Percentiles rank a stretch among this genome's conserved stretches.
phyloP scores from a whole-genome alignment of 352 stramenopile genomes.

The Phytophthora chlamydospora region DNA sequence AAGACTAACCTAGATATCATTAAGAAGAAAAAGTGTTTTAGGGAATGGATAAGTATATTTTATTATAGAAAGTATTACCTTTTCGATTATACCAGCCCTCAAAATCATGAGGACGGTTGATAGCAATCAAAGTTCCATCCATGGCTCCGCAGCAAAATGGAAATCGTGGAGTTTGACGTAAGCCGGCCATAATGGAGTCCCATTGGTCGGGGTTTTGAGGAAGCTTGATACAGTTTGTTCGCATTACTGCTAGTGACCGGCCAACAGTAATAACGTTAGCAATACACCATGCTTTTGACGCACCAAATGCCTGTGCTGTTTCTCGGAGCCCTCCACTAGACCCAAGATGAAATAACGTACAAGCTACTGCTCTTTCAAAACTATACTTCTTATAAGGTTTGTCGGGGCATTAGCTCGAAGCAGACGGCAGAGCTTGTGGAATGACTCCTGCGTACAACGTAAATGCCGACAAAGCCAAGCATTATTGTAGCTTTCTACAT shows the following conservation, averaged over 20 bases:
- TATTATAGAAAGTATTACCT: not conserved
- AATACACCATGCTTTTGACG: conserved; percentile 21
- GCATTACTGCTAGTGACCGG: conserved; percentile 1
- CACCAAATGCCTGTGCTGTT: conserved; percentile 14
- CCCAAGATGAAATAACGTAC: conserved; percentile 18
- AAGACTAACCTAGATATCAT: conserved; percentile 6
- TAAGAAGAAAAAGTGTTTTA: not conserved
- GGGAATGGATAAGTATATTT: too few relatives aligned
- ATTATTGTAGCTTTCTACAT: conserved; percentile 13
- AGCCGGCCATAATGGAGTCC: not conserved
- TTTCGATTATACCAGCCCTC: conserved; percentile 25
- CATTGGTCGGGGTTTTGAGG: not conserved
- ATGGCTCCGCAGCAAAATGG: conserved; percentile 16
- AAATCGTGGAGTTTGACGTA: conserved; percentile 1
- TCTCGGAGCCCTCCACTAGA: conserved; percentile 14
- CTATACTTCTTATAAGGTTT: conserved; percentile 17
- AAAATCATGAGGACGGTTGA: conserved; percentile 8
- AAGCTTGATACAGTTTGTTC: conserved; percentile 1
- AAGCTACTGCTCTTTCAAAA: conserved; percentile 19
- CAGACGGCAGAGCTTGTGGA: conserved; percentile 11
- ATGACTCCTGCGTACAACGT: conserved; percentile 16
- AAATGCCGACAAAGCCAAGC: conserved; percentile 21
- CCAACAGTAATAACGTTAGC: conserved; percentile 12
- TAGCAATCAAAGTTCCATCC: conserved; percentile 14
- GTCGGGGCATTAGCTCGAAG: conserved; percentile 4